Base-by-base conservation (phyloP, 2,329 filamentous ascomycete genomes). In the Fusarium sterilihyphosum region DNA sequence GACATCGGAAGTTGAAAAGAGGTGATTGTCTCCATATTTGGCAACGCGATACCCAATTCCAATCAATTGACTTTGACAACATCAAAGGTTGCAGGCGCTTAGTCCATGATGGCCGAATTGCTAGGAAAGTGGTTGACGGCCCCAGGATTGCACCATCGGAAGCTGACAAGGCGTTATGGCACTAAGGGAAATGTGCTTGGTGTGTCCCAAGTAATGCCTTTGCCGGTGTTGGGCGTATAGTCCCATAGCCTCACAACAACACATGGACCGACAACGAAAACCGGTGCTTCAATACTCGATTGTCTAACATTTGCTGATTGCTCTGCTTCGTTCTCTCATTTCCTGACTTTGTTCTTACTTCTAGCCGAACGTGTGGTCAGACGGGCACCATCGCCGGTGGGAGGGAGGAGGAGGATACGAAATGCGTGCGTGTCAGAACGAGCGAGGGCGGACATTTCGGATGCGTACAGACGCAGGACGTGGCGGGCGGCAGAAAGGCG, bases 131-230 rank as follows among this genome's bases (percentile, higher is more conserved):
- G 63, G 71, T 77, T 67, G 61, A 67, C 58, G 60, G 75, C 74
- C 74, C 76, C 71, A 68, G 26, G 73, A 79, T 79, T 79, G 77
- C 77, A 79, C 76, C 77, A 79, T 79, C 53, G 59, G 38, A 65
- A 67, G 74, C 76, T 79, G 76, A 77, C 76, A 79, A 79, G 77
- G 73, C 74, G 77, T 77, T 73, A 78, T 78, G 56, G 60, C 75
- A 76, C 75, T 74, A 78, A 50, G 52, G 40, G 10, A 44, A 61
- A 65, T 33, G 31, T 26, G 54, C 60, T 73, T 69, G 69, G 72
- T 57, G 73, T 75, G 65, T 54, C 66, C 61, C 53, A 62, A 75
- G 70, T 67, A 61, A 67, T 46, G 52, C 52, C 54, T 65, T 49
- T 49, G 64, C 47, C n/a, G 61, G 65, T n/a, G 56, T 43, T 61